Evolutionary conservation across 164 flowering plant genomes (phyloP).

Genomic region (Kalanchoe fedtschenkoi): DNA sequence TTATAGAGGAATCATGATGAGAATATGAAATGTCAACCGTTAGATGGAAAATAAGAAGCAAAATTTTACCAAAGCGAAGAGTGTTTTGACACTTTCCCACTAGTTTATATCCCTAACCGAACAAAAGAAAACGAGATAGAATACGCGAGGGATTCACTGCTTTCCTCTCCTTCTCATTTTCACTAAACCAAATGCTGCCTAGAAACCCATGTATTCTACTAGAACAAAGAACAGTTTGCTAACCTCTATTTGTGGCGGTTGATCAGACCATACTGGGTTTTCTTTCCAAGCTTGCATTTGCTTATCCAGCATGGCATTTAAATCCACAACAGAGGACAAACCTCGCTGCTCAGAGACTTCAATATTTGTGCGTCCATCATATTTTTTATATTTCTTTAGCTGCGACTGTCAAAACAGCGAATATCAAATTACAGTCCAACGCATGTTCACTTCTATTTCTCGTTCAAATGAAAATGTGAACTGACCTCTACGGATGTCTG

Average conservation of each 20-base stretch:
- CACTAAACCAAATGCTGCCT: too few relatives aligned
- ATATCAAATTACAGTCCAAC: not conserved
- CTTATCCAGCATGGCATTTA: slow-evolving; percentile 42
- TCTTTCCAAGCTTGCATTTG: slow-evolving; percentile 81
- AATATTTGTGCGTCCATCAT: not conserved
- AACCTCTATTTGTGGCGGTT: slow-evolving; percentile 62
- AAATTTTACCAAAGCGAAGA: too few relatives aligned
- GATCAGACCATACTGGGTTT: slow-evolving; percentile 71
- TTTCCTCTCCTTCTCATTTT: too few relatives aligned
- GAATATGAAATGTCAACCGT: too few relatives aligned
- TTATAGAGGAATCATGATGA: not conserved
- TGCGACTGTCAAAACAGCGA: not conserved
- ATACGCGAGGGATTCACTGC: too few relatives aligned
- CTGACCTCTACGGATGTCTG: slow-evolving; percentile 45
- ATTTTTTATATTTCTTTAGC: not conserved
- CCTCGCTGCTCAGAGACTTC: not conserved
- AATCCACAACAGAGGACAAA: slow-evolving; percentile 9
- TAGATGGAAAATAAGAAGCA: too few relatives aligned
- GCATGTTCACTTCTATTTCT: not conserved
- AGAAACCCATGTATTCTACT: too few relatives aligned
- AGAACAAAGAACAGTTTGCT: not conserved
- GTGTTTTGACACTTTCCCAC: too few relatives aligned
- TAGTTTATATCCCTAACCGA: too few relatives aligned
- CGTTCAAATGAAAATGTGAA: not conserved
- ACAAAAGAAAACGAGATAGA: too few relatives aligned